Base-by-base conservation (phyloP, 306 rosid genomes). In the Astragalus membranaceus region DNA sequence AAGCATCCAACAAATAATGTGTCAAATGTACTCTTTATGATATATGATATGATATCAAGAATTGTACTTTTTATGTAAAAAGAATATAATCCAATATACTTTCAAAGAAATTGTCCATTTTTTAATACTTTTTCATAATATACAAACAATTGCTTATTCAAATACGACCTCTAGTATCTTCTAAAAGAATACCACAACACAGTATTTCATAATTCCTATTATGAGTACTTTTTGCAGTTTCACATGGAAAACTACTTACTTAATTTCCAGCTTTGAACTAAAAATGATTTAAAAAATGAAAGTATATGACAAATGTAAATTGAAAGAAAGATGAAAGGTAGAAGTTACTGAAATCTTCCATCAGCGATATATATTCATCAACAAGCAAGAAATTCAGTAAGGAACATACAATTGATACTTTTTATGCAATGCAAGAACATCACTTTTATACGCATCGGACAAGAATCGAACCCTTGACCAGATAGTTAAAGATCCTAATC, bases 351-450 rank as follows among this genome's bases (percentile, higher is more conserved):
- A 52, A 47, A 64, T 41, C 50, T 47, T 79, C 64, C 50, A 37
- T 35, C 35, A 46, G 10, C 23, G 26, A 39, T 29, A 10, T 49
- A 6, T 23, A 20, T 33, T 14, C 72, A 60, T 53, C 74, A 60
- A 58, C 13, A 43, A 56, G 58, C 35, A 70, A 75, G 47, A 46
- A 56, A 54, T 64, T 67, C 39, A 73, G 61, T n/a, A 66, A 50
- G 72, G 12, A 66, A 50, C 64, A 80, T 58, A 53, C 12, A 17
- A 57, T 13, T 10, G 54, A n/a, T 30, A 33, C 20, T 67, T 49
- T 54, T 29, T 12, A 36, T 46, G 35, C 66, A 32, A 15, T 55
- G 33, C 50, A 26, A 5, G 47, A 41, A 64, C 70, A 61, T 35
- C 54, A 57, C 36, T 17, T 16, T 2, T 2, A 23, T 23, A 23